Evolutionary conservation across 2,329 filamentous ascomycete species (phyloP), one percentile per base, ranked within the genome.

Genomic region (Teratosphaeria viscida): DNA sequence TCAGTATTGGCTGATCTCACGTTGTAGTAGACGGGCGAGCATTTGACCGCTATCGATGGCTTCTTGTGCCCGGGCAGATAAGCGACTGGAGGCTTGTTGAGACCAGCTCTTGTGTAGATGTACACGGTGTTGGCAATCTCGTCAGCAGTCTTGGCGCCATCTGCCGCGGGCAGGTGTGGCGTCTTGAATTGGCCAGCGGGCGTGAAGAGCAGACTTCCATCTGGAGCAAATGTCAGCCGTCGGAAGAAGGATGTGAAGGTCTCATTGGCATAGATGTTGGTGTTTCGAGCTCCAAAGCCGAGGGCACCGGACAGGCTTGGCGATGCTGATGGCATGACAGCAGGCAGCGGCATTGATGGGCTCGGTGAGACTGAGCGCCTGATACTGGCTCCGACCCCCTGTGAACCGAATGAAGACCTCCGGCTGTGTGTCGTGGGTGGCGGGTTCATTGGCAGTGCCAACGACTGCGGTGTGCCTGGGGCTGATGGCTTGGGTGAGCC

Each of bases 31-130:
- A 95, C 76, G 0, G 94, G 94, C 14, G 92, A 99, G 72, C 94
- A 99, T 70, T 90, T 90, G 61, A 99, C 90, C 1, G 92, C 94
- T 11, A 99, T 90, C 0, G 94, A 97, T 0, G 94, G 94, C 74
- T 99, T 99, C 79, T 96, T 99, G 75, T 97, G 92, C 1, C 94
- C 94, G 0, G 94, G 94, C 6, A 99, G 81, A 74, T 97, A 94
- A 6, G 92, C 91, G 60, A 97, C 88, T 2, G 94, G 94, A 1
- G 94, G 91, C 72, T 95, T 96, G 76, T 96, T 97, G 70, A 99
- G 90, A 27, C 94, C 94, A 34, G 92, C 94, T 67, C 94, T 82
- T 0, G 92, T 96, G 74, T 99, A 99, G 58, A 99, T 94, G 75
- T 99, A 99, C 26, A 99, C 95, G 0, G 94, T 99, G 71, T 99